Conservation (phyloP, 2,329 filamentous ascomycete species). For the Cyanodermella asteris region DNA sequence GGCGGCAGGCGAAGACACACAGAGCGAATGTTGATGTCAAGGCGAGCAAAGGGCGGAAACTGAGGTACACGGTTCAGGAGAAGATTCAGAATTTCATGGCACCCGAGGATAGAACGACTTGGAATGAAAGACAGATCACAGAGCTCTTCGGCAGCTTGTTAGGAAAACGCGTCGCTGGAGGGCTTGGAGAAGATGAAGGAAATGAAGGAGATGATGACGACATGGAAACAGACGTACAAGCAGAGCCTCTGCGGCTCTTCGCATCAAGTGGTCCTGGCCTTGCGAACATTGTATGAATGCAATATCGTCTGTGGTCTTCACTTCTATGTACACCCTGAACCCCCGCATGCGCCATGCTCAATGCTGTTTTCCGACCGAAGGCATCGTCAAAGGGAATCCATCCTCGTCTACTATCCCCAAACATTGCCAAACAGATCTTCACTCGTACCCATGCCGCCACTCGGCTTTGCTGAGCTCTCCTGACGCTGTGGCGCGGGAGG, state of each 20-base stretch:
- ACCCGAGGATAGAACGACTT: slow-evolving; percentile 56
- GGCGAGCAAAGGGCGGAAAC: slow-evolving; percentile 83
- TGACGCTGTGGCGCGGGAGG: slow-evolving; percentile 19
- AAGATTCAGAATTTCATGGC: slow-evolving; percentile 98
- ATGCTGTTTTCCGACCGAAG: too few species aligned
- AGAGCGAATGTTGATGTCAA: slow-evolving; percentile 76
- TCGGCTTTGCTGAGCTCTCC: slow-evolving; percentile 24
- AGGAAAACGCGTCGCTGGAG: slow-evolving; percentile 43
- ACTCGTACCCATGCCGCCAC: slow-evolving; percentile 35
- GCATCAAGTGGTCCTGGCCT: too few species aligned
- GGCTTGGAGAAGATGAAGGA: slow-evolving; percentile 30
- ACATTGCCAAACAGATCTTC: slow-evolving; percentile 94
- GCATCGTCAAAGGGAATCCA: too few species aligned
- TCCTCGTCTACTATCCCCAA: slow-evolving; percentile 42
- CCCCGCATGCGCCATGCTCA: too few species aligned
- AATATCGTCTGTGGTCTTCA: too few species aligned
- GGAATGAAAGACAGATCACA: slow-evolving; percentile 64
- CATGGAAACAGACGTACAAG: too few species aligned
- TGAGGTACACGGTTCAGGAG: slow-evolving; percentile 87
- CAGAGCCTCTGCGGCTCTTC: too few species aligned
- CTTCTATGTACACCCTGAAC: too few species aligned
- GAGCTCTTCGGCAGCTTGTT: slow-evolving; percentile 54
- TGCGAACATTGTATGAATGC: too few species aligned
- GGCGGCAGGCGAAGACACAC: slow-evolving; percentile 56
- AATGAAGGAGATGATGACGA: too few species aligned